Evolutionary conservation across 139 green algal species (phyloP).

Genomic region (Chlamydomonas eustigma): DNA sequence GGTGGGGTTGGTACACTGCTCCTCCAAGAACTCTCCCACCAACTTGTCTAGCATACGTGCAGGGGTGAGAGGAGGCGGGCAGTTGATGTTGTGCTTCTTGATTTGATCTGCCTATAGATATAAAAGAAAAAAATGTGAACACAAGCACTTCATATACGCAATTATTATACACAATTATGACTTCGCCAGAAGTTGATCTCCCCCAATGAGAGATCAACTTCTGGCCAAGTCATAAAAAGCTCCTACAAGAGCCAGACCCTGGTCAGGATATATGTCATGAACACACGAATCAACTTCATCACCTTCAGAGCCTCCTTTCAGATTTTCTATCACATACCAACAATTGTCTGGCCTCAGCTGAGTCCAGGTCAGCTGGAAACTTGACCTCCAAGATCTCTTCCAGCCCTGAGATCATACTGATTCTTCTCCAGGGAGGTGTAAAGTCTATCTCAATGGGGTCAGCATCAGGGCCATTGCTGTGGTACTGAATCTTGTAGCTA

Average conservation of each 20-base stretch:
- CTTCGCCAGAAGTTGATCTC: too few species aligned
- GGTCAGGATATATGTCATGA: too few species aligned
- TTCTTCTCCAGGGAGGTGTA: constrained; percentile 79
- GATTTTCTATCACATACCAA: too few species aligned
- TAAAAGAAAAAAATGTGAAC: background rate
- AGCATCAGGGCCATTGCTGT: constrained; percentile 83
- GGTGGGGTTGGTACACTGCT: constrained; percentile 87
- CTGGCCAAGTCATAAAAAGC: too few species aligned
- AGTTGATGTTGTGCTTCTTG: constrained; percentile 76
- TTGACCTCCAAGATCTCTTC: constrained; percentile 72
- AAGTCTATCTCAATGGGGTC: constrained; percentile 94
- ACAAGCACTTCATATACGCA: too few species aligned
- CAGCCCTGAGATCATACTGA: constrained; percentile 65
- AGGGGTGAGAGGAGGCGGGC: constrained; percentile 82
- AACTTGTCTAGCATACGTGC: constrained; percentile 96
- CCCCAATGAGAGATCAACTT: too few species aligned
- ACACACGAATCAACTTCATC: too few species aligned
- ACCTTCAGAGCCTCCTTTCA: too few species aligned
- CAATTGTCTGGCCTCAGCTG: constrained; percentile 53
- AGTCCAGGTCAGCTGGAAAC: constrained; percentile 62
- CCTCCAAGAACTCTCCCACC: constrained; percentile 96
- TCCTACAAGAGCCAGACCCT: too few species aligned
- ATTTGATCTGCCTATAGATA: constrained; percentile 59
- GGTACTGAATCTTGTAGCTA: constrained; percentile 92
- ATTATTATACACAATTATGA: too few species aligned